These are phyloP conservation scores for Quercus glauca DNA, from an alignment of 306 rosid genomes.

Conservation along the genomic window DNA sequence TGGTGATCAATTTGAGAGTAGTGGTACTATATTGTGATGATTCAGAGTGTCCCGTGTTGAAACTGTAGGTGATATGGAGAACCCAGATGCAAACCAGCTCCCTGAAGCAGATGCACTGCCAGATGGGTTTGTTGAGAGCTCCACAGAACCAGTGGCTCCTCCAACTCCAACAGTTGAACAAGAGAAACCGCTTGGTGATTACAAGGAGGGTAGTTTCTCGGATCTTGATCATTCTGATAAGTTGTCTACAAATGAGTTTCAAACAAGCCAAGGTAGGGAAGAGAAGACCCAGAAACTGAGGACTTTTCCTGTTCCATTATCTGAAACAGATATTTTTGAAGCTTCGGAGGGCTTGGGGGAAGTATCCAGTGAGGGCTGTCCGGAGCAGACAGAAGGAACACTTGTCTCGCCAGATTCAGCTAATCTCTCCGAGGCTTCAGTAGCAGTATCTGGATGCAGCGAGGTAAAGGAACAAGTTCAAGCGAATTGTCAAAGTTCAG, in stretches of 20 bases:
- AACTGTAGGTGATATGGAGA: conserved; percentile 64
- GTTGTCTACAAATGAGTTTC: conserved; percentile 38
- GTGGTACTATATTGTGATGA: conserved; percentile 17
- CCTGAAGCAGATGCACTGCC: conserved; percentile 91
- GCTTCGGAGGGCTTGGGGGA: conserved; percentile 40
- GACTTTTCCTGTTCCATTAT: conserved; percentile 43
- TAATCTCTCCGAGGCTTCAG: conserved; percentile 34
- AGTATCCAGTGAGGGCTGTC: conserved; percentile 24
- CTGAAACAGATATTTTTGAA: conserved; percentile 45
- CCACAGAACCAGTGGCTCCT: conserved; percentile 63
- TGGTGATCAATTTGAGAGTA: not conserved
- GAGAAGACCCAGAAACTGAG: conserved; percentile 36
- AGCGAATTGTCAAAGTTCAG: conserved; percentile 49
- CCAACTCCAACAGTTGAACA: conserved; percentile 54
- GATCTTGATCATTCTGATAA: conserved; percentile 39
- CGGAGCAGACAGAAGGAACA: conserved; percentile 46
- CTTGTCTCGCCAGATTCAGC: conserved; percentile 18
- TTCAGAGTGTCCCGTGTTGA: conserved; percentile 24
- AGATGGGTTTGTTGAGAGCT: conserved; percentile 86
- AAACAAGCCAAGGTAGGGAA: conserved; percentile 39
- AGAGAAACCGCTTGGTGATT: conserved; percentile 45
- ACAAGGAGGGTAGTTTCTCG: conserved; percentile 34
- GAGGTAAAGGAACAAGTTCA: conserved; percentile 45
- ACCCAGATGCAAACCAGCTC: conserved; percentile 76
- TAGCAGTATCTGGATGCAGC: conserved; percentile 31